Evolutionary conservation across 1,284 basidiomycete species (phyloP), one percentile per base, ranked within the genome.

Genomic region (Cutaneotrichosporon sp.): DNA sequence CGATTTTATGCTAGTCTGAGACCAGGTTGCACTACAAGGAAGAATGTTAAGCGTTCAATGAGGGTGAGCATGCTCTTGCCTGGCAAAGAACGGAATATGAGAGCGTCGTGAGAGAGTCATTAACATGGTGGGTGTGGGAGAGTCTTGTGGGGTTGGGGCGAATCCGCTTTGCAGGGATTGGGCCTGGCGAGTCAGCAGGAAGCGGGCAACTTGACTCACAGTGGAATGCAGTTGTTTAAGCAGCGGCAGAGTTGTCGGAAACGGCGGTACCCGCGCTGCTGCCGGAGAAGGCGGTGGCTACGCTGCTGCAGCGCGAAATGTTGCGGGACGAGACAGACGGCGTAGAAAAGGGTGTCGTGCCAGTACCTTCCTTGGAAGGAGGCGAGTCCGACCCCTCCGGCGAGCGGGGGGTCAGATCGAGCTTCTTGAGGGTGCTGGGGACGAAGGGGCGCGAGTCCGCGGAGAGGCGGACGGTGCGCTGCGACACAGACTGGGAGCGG

Each of bases 401-500:
- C 14, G 1, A 2, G 4, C 31, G 34, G 24, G n/a, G 11, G 24
- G 24, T 16, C 8, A 31, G 11, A 29, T 31, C 27, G 16, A 50
- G 27, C 47, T 50, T n/a, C 58, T 52, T 56, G 55, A 54, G 25
- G 3, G 38, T 42, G 38, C 46, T 38, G 25, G 71, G 71, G 1
- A 70, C 53, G 47, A 72, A 72, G 2, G 69, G 71, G 20, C 62
- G 59, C 4, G 69, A 70, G 3, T 66, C 59, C 24, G 65, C 70
- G 46, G 66, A 69, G 36, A 71, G 62, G 25, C 59, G 58, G 11
- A 64, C 51, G 1, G 49, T 10, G 38, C 60, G 55, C 2, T 34
- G 31, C 3, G 45, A 56, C 18, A 25, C 25, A n/a, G 42, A 22
- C 25, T 43, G 18, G 6, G 27, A 31, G 25, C 16, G 52, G n/a